A percentile compares a stretch with the other conserved stretches of the same genome.
Conservation (phyloP, 2,329 filamentous ascomycete species). For the Parastagonospora avenae region DNA sequence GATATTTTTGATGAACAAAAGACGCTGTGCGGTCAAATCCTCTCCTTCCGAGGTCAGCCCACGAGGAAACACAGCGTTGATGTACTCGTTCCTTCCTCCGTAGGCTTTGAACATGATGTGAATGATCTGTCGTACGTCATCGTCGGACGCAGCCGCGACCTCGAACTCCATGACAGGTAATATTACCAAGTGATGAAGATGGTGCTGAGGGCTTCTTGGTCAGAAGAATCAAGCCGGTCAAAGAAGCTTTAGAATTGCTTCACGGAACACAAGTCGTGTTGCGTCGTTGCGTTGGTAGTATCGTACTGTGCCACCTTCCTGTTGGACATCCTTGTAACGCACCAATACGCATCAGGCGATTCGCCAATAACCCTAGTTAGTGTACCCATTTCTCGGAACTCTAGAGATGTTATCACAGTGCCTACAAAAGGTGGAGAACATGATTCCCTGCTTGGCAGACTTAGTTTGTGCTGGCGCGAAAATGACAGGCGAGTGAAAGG, state of each 20-base stretch:
- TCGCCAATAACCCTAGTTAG: too few relatives aligned
- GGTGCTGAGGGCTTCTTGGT: background rate
- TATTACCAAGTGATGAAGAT: background rate
- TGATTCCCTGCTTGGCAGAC: too few relatives aligned
- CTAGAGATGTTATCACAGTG: too few relatives aligned
- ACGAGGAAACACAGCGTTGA: slow-evolving; percentile 12
- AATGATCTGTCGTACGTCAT: slow-evolving; percentile 2
- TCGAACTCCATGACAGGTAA: background rate
- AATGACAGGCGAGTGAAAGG: too few relatives aligned
- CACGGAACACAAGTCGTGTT: background rate
- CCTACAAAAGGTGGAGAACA: too few relatives aligned
- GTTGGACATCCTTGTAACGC: background rate
- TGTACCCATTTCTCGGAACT: too few relatives aligned
- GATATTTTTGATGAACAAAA: slow-evolving; percentile 5
- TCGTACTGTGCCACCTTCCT: background rate
- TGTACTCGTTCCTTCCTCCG: slow-evolving; percentile 8
- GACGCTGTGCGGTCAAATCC: slow-evolving; percentile 1
- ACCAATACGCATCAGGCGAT: background rate
- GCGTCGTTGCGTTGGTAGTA: background rate
- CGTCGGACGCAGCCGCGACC: slow-evolving; percentile 2
- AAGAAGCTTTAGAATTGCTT: background rate
- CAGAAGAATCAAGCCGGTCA: background rate
- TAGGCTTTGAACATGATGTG: slow-evolving; percentile 10
- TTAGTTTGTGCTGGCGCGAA: too few relatives aligned
- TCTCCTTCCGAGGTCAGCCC: slow-evolving; percentile 7